phyloP scores from a whole-genome alignment of 192 early-diverging fungal genomes.

The Backusella morwellensis region DNA sequence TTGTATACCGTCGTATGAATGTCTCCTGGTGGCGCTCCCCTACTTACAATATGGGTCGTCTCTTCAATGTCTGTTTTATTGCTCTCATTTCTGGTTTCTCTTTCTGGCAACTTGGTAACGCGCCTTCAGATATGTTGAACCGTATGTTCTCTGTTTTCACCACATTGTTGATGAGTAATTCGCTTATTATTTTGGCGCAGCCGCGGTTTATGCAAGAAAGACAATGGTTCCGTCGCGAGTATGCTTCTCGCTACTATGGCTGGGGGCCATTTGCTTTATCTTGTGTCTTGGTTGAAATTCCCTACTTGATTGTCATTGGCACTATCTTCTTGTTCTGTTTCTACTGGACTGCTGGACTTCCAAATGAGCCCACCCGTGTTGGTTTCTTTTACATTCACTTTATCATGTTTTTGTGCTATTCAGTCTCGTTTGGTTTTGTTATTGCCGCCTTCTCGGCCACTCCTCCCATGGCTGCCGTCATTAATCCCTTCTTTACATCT shows the following conservation, averaged over 20 bases:
- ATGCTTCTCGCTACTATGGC: slow-evolving; percentile 61
- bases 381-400: slow-evolving; percentile 59
- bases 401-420: slow-evolving; percentile 50
- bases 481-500: slow-evolving; percentile 62
- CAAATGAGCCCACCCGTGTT: slow-evolving; percentile 41
- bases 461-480: slow-evolving; percentile 53
- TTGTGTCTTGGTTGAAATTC: slow-evolving; percentile 59
- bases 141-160: slow-evolving; percentile 48
- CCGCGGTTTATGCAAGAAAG: slow-evolving; percentile 63
- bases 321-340: slow-evolving; percentile 54
- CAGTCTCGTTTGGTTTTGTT: slow-evolving; percentile 49
- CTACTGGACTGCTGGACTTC: slow-evolving; percentile 63
- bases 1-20: slow-evolving; percentile 66
- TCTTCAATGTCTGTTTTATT: slow-evolving; percentile 49
- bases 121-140: slow-evolving; percentile 52
- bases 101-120: slow-evolving; percentile 59
- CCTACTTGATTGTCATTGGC: slow-evolving; percentile 53
- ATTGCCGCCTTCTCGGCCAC: slow-evolving; percentile 49
- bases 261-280: slow-evolving; percentile 61
- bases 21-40: slow-evolving; percentile 65
- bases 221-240: slow-evolving; percentile 57
- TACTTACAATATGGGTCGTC: slow-evolving; percentile 66
- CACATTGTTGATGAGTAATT: slow-evolving; percentile 46
- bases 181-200: slow-evolving; percentile 60
- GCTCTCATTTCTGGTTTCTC: slow-evolving; percentile 65